Conservation (phyloP, 768 basidiomycete species). For the Auriscalpium microsporum region DNA sequence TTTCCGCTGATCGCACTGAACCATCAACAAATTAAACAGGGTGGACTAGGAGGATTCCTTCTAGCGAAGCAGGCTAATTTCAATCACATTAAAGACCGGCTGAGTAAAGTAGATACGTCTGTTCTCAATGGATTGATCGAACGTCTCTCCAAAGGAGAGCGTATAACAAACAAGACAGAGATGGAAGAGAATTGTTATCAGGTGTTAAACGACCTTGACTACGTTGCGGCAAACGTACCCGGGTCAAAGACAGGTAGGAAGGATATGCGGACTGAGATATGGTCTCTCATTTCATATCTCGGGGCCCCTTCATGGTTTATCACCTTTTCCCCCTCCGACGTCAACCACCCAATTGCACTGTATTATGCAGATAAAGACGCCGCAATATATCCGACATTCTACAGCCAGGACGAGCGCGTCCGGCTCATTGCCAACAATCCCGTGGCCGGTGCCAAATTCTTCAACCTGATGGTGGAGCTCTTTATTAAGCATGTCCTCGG, state of each 20-base stretch:
- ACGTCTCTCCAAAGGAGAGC: no score
- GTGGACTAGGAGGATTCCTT: constrained; percentile 20
- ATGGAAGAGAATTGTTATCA: no score
- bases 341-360: constrained; percentile 13
- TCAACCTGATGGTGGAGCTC: constrained; percentile 10
- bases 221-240: constrained; percentile 6
- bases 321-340: constrained; percentile 16
- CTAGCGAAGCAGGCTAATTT: constrained; percentile 4
- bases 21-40: constrained; percentile 28
- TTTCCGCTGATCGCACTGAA: constrained; percentile 33
- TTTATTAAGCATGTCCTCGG: constrained; percentile 10
- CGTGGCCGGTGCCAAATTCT: constrained; percentile 14
- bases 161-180: no score
- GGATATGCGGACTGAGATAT: constrained; percentile 13
- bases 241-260: constrained; percentile 10
- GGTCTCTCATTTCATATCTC: constrained; percentile 7
- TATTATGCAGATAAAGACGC: constrained; percentile 9
- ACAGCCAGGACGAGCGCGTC: not conserved
- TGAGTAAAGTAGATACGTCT: constrained; percentile 5
- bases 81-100: not conserved
- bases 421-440: constrained; percentile 7
- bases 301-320: constrained; percentile 17
- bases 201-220: constrained; percentile 7
- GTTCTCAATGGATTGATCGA: no score
- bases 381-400: not conserved